Conservation (phyloP, 73 alveolate genomes). For the Symbiodinium pilosum region DNA sequence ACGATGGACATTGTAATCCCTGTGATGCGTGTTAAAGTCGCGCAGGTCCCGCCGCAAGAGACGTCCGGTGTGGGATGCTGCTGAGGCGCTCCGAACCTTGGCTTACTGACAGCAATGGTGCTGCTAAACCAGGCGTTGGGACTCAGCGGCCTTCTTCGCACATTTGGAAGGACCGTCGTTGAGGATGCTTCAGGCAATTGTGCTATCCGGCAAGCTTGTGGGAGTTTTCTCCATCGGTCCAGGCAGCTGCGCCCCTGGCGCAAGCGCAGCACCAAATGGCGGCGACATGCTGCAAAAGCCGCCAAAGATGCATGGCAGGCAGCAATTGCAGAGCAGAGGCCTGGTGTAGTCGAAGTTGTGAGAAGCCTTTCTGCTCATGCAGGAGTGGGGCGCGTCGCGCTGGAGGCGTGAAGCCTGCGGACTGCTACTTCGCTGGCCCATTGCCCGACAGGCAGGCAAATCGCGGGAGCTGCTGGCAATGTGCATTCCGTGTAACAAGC, state of each 20-base stretch:
- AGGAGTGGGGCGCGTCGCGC: constrained; percentile 19
- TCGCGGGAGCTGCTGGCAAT: neutral
- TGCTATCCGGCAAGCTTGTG: too few species aligned
- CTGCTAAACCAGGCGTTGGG: neutral
- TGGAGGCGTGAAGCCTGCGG: neutral
- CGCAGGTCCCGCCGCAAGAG: neutral
- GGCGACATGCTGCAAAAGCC: neutral
- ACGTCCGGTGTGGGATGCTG: neutral
- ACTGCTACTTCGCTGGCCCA: neutral
- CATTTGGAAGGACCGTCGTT: neutral
- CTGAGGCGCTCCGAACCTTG: neutral
- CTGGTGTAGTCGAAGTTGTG: too few species aligned
- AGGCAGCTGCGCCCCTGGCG: constrained; percentile 73
- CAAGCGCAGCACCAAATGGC: neutral
- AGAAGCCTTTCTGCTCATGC: neutral
- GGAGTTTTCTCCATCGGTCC: too few species aligned
- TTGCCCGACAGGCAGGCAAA: neutral
- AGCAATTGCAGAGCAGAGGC: neutral
- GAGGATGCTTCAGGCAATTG: too few species aligned
- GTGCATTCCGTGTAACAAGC: neutral
- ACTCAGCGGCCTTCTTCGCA: constrained; percentile 2
- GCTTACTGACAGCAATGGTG: neutral
- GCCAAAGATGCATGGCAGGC: too few species aligned
- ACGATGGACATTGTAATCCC: too few species aligned
- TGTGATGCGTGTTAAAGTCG: too few species aligned